These are phyloP conservation scores for Tuber magnatum DNA, from an alignment of 495 filamentous ascomycete genomes.

Conservation along the genomic window DNA sequence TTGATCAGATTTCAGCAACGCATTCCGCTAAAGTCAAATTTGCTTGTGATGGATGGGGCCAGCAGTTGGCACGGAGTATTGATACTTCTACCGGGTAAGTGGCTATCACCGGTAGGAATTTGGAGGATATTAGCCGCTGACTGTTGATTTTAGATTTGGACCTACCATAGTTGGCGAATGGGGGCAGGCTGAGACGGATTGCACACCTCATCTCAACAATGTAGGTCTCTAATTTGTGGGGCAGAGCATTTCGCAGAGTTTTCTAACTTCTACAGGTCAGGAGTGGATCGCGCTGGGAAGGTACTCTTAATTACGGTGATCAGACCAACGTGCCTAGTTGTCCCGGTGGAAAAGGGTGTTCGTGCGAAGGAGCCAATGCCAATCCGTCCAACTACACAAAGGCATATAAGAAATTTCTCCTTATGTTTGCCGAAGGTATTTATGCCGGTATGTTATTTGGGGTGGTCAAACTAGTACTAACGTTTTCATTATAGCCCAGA, in stretches of 20 bases:
- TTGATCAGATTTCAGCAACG: constrained; percentile 60
- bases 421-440: constrained; percentile 68
- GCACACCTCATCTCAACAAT: constrained; percentile 78
- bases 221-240: constrained; percentile 37
- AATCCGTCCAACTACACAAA: constrained; percentile 59
- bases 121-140: background rate
- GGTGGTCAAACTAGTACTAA: background rate
- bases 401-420: constrained; percentile 76
- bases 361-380: constrained; percentile 68
- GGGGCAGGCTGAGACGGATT: constrained; percentile 97
- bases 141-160: constrained; percentile 56
- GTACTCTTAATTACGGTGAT: constrained; percentile 60
- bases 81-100: constrained; percentile 61
- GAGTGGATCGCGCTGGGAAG: constrained; percentile 83
- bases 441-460: background rate
- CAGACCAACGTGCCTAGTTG: constrained; percentile 60
- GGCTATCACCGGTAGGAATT: background rate
- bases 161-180: constrained; percentile 97
- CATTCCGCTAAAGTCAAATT: constrained; percentile 72
- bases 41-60: constrained; percentile 77
- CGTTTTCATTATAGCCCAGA: constrained; percentile 57
- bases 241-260: background rate
- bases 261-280: constrained; percentile 47
- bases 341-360: constrained; percentile 57
- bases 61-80: constrained; percentile 64